phyloP scores from a whole-genome alignment of 441 rosid genomes.

The Dalechampia spathulata region DNA sequence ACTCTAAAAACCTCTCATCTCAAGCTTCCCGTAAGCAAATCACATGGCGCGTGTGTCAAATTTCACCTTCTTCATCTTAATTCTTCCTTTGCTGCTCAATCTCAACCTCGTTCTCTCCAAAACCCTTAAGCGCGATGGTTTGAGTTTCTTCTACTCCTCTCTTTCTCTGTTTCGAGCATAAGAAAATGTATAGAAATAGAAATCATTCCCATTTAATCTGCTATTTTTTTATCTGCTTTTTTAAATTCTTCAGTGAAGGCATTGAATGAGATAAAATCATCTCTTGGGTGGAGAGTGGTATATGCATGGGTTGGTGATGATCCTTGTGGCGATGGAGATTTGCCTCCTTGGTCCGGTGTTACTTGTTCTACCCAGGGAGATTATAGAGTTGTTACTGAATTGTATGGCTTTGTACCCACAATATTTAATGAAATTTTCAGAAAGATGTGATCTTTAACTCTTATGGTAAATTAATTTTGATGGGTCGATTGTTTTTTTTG shows the following conservation, averaged over 20 bases:
- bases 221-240: too few relatives aligned
- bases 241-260: conserved; percentile 94
- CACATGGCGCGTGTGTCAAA: conserved; percentile 31
- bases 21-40: too few relatives aligned
- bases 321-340: conserved; percentile 65
- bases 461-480: too few relatives aligned
- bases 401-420: conserved; percentile 47
- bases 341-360: conserved; percentile 81
- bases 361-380: conserved; percentile 65
- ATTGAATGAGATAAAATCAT: conserved; percentile 69
- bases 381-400: conserved; percentile 58
- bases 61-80: conserved; percentile 23
- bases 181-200: too few relatives aligned
- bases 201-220: too few relatives aligned
- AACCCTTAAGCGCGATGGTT: conserved; percentile 80
- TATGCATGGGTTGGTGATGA: conserved; percentile 87
- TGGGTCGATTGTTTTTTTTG: not conserved
- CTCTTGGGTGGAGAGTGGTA: conserved; percentile 78
- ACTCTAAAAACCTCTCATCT: too few relatives aligned
- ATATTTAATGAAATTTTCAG: too few relatives aligned
- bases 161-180: too few relatives aligned
- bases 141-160: too few relatives aligned
- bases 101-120: conserved; percentile 41
- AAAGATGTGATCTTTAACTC: too few relatives aligned
- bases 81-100: conserved; percentile 26